phyloP scores from a whole-genome alignment of 1,139 yeast species.

The Pichia sp. region DNA sequence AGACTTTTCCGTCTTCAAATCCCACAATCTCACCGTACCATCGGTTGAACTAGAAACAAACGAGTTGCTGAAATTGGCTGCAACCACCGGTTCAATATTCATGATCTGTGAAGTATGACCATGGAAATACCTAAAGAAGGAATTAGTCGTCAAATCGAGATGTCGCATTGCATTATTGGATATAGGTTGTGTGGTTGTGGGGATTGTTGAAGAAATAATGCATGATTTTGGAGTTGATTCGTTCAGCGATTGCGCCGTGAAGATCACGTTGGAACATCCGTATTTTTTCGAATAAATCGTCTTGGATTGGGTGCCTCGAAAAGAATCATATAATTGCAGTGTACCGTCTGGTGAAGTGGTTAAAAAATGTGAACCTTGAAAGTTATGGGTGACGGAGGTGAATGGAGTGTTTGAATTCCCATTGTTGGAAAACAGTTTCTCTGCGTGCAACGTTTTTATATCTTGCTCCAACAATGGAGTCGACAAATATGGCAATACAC shows the following conservation, averaged over 20 bases:
- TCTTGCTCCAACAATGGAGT: no score
- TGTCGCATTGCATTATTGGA: slow-evolving; percentile 68
- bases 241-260: slow-evolving; percentile 60
- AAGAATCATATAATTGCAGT: slow-evolving; percentile 74
- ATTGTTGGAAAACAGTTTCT: no score
- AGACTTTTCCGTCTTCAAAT: slow-evolving; percentile 52
- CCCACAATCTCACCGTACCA: slow-evolving; percentile 83
- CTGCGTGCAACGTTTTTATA: no score
- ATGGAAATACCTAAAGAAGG: slow-evolving; percentile 72
- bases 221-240: slow-evolving; percentile 40
- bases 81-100: slow-evolving; percentile 33
- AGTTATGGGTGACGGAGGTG: slow-evolving; percentile 85
- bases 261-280: slow-evolving; percentile 82
- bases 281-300: slow-evolving; percentile 81
- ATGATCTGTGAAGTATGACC: slow-evolving; percentile 80
- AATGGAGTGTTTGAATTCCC: slow-evolving; percentile 31
- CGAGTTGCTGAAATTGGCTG: slow-evolving; percentile 5
- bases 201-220: slow-evolving; percentile 73
- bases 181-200: slow-evolving; percentile 3
- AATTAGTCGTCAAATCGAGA: slow-evolving; percentile 68
- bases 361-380: slow-evolving; percentile 69
- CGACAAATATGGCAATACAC: no score
- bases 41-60: slow-evolving; percentile 55
- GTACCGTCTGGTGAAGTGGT: slow-evolving; percentile 79
- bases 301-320: slow-evolving; percentile 56